These are phyloP conservation scores for Avena insularis DNA, from an alignment of 176 grass and related monocot species.

Conservation along the genomic window DNA sequence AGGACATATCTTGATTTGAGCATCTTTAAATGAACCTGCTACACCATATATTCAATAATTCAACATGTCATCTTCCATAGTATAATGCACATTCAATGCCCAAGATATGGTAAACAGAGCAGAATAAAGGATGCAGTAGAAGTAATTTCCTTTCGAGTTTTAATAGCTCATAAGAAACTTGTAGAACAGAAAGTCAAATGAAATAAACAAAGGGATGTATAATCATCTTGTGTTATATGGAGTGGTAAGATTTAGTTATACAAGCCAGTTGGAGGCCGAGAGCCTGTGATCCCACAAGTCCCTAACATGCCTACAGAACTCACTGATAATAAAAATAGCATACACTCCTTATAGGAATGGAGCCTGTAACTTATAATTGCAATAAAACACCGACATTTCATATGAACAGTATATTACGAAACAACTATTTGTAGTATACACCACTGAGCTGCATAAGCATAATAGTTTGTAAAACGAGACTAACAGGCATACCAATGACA, in stretches of 20 bases:
- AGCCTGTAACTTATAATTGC: neutral
- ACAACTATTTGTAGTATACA: neutral
- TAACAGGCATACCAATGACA: slow-evolving; percentile 49
- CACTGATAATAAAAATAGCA: neutral
- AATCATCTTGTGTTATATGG: neutral
- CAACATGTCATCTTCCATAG: slow-evolving; percentile 11
- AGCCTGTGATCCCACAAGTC: neutral
- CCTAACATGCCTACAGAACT: neutral
- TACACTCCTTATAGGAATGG: neutral
- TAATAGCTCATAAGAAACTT: neutral
- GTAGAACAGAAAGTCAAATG: neutral
- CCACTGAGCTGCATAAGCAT: neutral
- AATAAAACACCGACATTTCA: neutral
- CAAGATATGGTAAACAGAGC: neutral
- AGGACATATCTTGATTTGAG: slow-evolving; percentile 52
- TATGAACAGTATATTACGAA: slow-evolving; percentile 7
- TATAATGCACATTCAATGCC: slow-evolving; percentile 26
- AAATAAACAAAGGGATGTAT: neutral
- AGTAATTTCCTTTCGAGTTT: neutral
- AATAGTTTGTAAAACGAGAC: slow-evolving; percentile 23
- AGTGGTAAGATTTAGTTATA: neutral
- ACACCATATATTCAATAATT: slow-evolving; percentile 32
- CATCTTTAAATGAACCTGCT: slow-evolving; percentile 50
- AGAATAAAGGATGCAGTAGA: slow-evolving; percentile 15
- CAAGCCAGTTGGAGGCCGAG: neutral